Evolutionary conservation across 2,329 filamentous ascomycete species (phyloP), one percentile per base, ranked within the genome.

Genomic region (Clathrospora elynae): DNA sequence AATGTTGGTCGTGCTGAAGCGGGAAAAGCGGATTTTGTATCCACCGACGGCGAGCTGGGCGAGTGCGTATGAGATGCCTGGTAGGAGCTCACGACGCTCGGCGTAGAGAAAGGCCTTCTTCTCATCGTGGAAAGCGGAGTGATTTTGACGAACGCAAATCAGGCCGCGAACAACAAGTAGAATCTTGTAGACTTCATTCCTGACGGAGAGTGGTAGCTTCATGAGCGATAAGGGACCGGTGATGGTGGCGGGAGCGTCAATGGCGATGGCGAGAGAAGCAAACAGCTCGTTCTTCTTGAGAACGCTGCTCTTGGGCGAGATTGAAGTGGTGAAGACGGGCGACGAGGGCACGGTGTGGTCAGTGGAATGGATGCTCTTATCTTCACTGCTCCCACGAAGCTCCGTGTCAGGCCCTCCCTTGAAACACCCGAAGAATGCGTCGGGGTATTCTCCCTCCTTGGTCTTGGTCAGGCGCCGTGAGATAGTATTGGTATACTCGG

Each of bases 91-190:
- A 11, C 55, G 55, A 19, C 33, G 39, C n/a, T 59, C 49, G 5
- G 45, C 22, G 19, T 56, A 55, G 8, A 61, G 41, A 26, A 51
- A 59, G 0, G 53, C 47, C 12, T 40, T 39, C 3, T 46, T 37
- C 5, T 50, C 46, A 9, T 55, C 31, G 13, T 58, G 42, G 29
- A 45, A 53, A 0, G 48, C 6, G 1, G 60, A 57, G 12, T 57
- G 49, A 7, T 64, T 64, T 22, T 67, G 64, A 5, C 56, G 53
- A 9, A 62, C 37, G 32, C 57, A 61, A 18, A 66, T 56, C 2
- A 66, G 18, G 5, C 42, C 61, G 0, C 60, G 59, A 2, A 65
- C 36, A 2, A 56, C 47, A 2, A 66, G 49, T 17, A 67, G 45
- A 11, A 57, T 36, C 3, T 34, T 6, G 37, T 64, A 67, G 18